Conservation (phyloP, 306 rosid genomes). For the Senna tora region DNA sequence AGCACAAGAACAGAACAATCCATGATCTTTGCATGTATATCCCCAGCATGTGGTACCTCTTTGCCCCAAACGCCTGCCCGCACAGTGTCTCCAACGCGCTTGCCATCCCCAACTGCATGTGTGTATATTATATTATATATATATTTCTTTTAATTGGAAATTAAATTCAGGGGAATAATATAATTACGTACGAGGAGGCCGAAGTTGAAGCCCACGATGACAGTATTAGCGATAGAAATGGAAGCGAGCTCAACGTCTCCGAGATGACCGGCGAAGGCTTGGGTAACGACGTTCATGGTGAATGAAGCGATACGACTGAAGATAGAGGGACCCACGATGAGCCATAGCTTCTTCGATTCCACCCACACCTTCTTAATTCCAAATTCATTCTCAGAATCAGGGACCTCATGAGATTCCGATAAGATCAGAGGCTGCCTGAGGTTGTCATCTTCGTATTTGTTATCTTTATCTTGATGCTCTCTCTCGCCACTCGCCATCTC, state of each 20-base stretch:
- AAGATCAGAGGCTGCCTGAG: not conserved
- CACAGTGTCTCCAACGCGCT: constrained; percentile 53
- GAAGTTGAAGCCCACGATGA: constrained; percentile 29
- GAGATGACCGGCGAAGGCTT: constrained; percentile 34
- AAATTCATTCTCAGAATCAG: no score
- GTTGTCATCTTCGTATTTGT: not conserved
- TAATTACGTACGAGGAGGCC: constrained; percentile 12
- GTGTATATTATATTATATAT: no score
- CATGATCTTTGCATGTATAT: constrained; percentile 51
- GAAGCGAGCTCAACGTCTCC: constrained; percentile 19
- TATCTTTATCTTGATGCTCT: no score
- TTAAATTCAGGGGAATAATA: not conserved
- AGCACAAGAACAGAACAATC: constrained; percentile 40
- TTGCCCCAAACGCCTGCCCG: constrained; percentile 54
- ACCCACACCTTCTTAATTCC: not conserved
- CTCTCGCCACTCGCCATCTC: not conserved
- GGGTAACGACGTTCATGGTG: constrained; percentile 28
- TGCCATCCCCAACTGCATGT: constrained; percentile 50
- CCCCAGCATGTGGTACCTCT: constrained; percentile 42
- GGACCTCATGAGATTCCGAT: no score
- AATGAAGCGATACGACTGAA: constrained; percentile 20
- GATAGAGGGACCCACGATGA: constrained; percentile 25
- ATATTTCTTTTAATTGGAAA: no score
- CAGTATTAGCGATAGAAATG: constrained; percentile 19
- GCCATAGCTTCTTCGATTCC: constrained; percentile 30